Conservation (phyloP, 1,139 yeast genomes). For the Yamadazyma epiphylla region DNA sequence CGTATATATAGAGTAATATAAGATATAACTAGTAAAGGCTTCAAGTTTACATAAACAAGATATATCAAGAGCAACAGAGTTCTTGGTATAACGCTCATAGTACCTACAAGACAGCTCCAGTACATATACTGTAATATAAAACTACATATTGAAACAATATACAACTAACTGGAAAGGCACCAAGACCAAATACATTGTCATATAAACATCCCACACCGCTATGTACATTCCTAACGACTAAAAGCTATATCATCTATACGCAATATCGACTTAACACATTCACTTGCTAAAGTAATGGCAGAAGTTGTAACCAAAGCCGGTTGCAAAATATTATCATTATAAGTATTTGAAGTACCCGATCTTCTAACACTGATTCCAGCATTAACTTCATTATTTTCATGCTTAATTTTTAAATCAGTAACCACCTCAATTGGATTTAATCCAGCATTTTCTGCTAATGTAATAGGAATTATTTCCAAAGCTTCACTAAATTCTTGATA, state of each 20-base stretch:
- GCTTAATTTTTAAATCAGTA: slow-evolving; percentile 89
- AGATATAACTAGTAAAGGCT: too few species aligned
- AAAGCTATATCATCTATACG: slow-evolving; percentile 93
- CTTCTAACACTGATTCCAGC: slow-evolving; percentile 97
- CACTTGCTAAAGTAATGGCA: slow-evolving; percentile 91
- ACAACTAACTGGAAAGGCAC: too few species aligned
- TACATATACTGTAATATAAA: too few species aligned
- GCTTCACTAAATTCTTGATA: slow-evolving; percentile 97
- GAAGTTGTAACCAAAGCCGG: slow-evolving; percentile 94
- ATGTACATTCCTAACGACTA: slow-evolving; percentile 25
- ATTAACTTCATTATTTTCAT: slow-evolving; percentile 83
- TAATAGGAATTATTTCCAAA: slow-evolving; percentile 92
- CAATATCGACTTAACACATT: slow-evolving; percentile 90
- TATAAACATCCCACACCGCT: background rate
- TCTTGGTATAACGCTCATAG: too few species aligned
- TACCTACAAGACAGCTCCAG: too few species aligned
- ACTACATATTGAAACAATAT: too few species aligned
- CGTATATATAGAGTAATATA: too few species aligned
- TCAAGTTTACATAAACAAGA: too few species aligned
- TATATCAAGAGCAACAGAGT: too few species aligned
- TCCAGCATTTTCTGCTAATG: slow-evolving; percentile 97
- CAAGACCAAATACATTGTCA: too few species aligned
- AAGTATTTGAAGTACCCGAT: slow-evolving; percentile 89
- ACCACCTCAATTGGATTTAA: slow-evolving; percentile 91
- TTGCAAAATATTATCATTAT: slow-evolving; percentile 90